These are phyloP conservation scores for Cystobasidiaceae sp. DNA, from an alignment of 1,284 basidiomycete species.

Conservation along the genomic window DNA sequence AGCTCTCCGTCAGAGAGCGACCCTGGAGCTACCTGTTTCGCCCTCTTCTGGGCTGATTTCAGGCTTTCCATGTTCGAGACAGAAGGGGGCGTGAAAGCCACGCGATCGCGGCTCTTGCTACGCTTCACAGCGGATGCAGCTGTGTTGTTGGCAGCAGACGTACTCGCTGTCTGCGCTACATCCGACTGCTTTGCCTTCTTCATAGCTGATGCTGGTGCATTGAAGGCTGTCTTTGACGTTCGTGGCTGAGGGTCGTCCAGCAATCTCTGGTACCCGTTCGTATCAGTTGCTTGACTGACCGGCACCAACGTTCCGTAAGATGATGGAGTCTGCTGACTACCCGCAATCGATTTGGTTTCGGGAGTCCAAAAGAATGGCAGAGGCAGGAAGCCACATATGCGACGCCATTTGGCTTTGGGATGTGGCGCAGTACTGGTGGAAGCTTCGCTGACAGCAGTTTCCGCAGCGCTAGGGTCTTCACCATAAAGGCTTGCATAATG, in stretches of 20 bases:
- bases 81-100: neutral
- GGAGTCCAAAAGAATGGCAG: slow-evolving; percentile 15
- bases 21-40: neutral
- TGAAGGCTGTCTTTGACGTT: neutral
- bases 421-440: neutral
- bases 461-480: neutral
- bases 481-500: slow-evolving; percentile 13
- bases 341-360: slow-evolving; percentile 20
- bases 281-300: slow-evolving; percentile 7
- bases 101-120: neutral
- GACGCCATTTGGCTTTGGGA: neutral
- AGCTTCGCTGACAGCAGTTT: neutral
- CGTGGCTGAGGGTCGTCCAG: neutral
- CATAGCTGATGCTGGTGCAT: neutral
- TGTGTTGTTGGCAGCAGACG: neutral
- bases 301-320: slow-evolving; percentile 16
- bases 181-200: neutral
- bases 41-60: neutral
- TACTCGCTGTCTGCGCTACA: neutral
- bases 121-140: neutral
- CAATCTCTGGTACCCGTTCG: neutral
- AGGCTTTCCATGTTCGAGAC: neutral
- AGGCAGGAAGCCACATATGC: slow-evolving; percentile 24
- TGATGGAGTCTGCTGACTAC: neutral
- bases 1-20: too few relatives aligned